Evolutionary conservation across 768 basidiomycete genomes (phyloP).

Genomic region (Mycena sanguinolenta): DNA sequence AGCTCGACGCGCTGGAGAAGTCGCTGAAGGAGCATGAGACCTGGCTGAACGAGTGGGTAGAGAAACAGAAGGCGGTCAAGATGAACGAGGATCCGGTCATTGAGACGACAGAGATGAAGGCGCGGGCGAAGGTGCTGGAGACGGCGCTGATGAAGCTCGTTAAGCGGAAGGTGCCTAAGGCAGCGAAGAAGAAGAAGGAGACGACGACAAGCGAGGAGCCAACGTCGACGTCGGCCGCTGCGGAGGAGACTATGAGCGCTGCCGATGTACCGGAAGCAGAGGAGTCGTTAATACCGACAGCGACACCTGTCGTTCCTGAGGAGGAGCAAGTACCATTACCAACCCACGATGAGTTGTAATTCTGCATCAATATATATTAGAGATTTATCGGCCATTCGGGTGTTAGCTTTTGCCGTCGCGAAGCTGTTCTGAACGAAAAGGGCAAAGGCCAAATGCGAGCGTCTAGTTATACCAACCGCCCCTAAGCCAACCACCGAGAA

Average conservation of each 20-base stretch:
- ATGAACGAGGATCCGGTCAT: conserved; percentile 89
- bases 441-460: too few species aligned
- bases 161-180: conserved; percentile 78
- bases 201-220: conserved; percentile 41
- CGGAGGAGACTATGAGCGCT: conserved; percentile 32
- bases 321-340: conserved; percentile 31
- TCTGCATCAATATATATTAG: conserved; percentile 29
- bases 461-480: too few species aligned
- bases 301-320: conserved; percentile 22
- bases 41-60: conserved; percentile 88
- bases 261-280: conserved; percentile 35
- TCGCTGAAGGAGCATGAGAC: conserved; percentile 82
- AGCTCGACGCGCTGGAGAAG: conserved; percentile 84
- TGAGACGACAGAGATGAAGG: conserved; percentile 87
- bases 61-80: conserved; percentile 83
- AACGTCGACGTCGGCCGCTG: conserved; percentile 39
- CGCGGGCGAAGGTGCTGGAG: conserved; percentile 85
- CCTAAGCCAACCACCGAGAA: conserved; percentile 12
- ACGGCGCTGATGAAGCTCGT: conserved; percentile 75
- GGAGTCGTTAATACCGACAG: conserved; percentile 31
- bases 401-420: too few species aligned
- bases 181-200: conserved; percentile 63
- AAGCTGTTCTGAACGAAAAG: too few species aligned
- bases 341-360: conserved; percentile 34
- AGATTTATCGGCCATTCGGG: conserved; percentile 18